Evolutionary conservation across 306 rosid species (phyloP).

Genomic region (Morella rubra): DNA sequence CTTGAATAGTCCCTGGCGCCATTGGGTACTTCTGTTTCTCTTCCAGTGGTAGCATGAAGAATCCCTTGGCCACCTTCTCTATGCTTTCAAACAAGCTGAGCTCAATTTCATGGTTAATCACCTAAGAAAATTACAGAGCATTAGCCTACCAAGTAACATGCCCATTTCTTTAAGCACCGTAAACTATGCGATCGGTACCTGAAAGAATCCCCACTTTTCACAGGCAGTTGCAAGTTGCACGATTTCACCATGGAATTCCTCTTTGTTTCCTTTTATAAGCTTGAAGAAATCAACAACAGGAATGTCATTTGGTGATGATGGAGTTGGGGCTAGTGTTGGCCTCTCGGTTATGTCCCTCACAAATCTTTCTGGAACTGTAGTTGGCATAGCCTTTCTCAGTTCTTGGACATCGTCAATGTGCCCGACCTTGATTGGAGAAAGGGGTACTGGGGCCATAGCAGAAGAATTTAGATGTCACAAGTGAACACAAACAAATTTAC

Average conservation of each 20-base stretch:
- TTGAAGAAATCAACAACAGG: slow-evolving; percentile 74
- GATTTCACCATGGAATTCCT: slow-evolving; percentile 45
- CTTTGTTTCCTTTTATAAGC: slow-evolving; percentile 51
- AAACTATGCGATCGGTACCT: slow-evolving; percentile 44
- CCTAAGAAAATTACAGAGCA: slow-evolving; percentile 37
- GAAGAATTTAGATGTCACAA: slow-evolving; percentile 9
- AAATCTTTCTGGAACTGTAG: slow-evolving; percentile 79
- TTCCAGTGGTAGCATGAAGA: slow-evolving; percentile 87
- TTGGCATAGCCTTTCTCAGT: slow-evolving; percentile 63
- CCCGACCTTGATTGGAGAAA: slow-evolving; percentile 58
- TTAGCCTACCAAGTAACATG: slow-evolving; percentile 26
- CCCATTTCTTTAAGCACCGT: background rate
- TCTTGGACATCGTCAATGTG: slow-evolving; percentile 97
- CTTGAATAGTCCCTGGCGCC: slow-evolving; percentile 91
- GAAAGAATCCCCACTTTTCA: slow-evolving; percentile 92
- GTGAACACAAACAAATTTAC: slow-evolving; percentile 10
- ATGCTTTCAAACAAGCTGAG: slow-evolving; percentile 56
- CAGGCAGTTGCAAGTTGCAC: slow-evolving; percentile 66
- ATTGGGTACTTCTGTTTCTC: slow-evolving; percentile 84
- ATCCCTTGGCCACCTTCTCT: slow-evolving; percentile 64
- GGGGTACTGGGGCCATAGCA: slow-evolving; percentile 72
- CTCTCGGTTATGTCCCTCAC: slow-evolving; percentile 72
- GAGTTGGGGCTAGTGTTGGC: slow-evolving; percentile 44
- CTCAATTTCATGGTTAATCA: slow-evolving; percentile 77
- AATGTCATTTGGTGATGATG: slow-evolving; percentile 41